Evolutionary conservation across 192 early-diverging fungal genomes (phyloP).

Genomic region (Entrophospora sp.): DNA sequence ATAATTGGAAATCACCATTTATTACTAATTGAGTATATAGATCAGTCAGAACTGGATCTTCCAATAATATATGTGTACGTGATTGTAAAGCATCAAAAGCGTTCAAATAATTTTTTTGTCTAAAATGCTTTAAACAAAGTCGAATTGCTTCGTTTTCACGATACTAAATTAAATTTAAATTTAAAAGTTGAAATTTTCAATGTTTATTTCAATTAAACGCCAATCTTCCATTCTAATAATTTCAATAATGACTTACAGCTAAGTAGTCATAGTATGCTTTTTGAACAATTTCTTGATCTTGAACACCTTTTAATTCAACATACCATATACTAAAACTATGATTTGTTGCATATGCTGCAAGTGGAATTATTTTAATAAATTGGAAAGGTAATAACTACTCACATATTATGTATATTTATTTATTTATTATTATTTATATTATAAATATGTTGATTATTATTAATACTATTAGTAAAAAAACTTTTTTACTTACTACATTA

Average conservation of each 20-base stretch:
- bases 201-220: too few species aligned
- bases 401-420: background rate
- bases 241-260: constrained; percentile 49
- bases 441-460: too few species aligned
- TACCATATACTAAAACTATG: constrained; percentile 97
- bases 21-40: constrained; percentile 62
- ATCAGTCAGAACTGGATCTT: constrained; percentile 72
- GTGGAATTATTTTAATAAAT: constrained; percentile 89
- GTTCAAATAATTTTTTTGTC: constrained; percentile 67
- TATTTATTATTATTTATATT: background rate
- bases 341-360: constrained; percentile 83
- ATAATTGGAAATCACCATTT: constrained; percentile 60
- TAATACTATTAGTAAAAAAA: too few species aligned
- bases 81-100: constrained; percentile 62
- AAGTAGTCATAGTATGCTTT: constrained; percentile 53
- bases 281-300: constrained; percentile 60
- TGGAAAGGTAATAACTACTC: constrained; percentile 72
- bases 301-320: constrained; percentile 75
- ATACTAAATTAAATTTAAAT: too few species aligned
- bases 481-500: constrained; percentile 46
- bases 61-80: constrained; percentile 55
- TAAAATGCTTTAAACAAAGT: constrained; percentile 83
- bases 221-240: too few species aligned
- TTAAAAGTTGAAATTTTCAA: too few species aligned
- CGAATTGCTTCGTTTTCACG: constrained; percentile 74